Base-by-base conservation (phyloP, 2,329 filamentous ascomycete genomes). In the Teratosphaeria zuluensis region DNA sequence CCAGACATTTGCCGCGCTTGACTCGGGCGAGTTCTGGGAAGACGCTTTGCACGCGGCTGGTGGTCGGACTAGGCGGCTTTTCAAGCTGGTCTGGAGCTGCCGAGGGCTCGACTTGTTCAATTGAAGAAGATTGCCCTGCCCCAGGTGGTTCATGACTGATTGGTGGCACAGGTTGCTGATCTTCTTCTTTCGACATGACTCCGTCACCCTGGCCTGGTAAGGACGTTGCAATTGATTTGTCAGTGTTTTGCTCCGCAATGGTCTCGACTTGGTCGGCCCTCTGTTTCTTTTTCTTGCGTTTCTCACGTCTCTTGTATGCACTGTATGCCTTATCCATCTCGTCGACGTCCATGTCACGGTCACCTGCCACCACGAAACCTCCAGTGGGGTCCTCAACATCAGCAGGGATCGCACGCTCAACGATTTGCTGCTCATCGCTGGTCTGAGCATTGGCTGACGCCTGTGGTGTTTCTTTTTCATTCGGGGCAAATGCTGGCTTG, bases 271-370 rank as follows among this genome's bases (percentile, higher is more conserved):
- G 42, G n/a, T 9, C n/a, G 19, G 48, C 55, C 21, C 56, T 35
- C 58, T 63, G 58, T 65, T 70, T 67, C 62, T 69, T 70, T 55
- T 68, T 66, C 56, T 68, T 65, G 51, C 69, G 64, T 48, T 68
- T 66, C 28, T 66, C 64, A 48, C 69, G 70, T 59, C 68, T 70
- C 63, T 68, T 70, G 63, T 69, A 70, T 24, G 65, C 65, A 51
- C 63, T 66, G 61, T 70, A 71, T 3, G 66, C 66, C 38, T 66
- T 61, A 58, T 70, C 68, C 67, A 69, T 70, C n/a, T 70, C 69
- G 33, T 70, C 69, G n/a, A 70, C 63, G 54, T 70, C 68, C 63
- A 69, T 66, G 30, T 70, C 69, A 16, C 56, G 52, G n/a, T 66
- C 62, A 6, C 59, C 58, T 19, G 60, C 62, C 14, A 64, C 52